Percentiles rank a stretch among this genome's conserved stretches.
Evolutionary conservation across 106 monocot genomes (phyloP).

Genomic region (Dendrobium catenatum): DNA sequence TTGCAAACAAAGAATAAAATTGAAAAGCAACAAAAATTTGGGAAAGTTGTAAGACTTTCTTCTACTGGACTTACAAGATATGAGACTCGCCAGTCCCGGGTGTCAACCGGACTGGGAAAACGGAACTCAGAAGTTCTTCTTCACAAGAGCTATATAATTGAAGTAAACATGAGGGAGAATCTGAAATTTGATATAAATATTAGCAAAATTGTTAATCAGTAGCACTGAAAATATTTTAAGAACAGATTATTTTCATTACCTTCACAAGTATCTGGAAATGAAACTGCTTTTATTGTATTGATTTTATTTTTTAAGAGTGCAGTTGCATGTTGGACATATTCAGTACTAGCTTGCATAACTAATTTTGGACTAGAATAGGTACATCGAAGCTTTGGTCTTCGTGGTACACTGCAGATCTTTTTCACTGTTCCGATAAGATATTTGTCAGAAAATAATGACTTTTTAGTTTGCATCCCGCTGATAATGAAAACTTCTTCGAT

Average conservation of each 20-base stretch:
- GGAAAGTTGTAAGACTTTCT: background rate
- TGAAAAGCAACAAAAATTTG: background rate
- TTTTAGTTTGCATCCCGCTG: background rate
- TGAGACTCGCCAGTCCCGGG: conserved; percentile 68
- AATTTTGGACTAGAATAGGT: conserved; percentile 44
- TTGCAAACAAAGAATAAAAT: background rate
- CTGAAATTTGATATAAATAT: conserved; percentile 23
- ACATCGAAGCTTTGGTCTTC: conserved; percentile 46
- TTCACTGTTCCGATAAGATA: conserved; percentile 41
- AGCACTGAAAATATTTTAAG: background rate
- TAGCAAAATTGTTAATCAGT: background rate
- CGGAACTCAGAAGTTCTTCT: conserved; percentile 22
- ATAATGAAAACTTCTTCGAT: too few species aligned
- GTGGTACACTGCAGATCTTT: conserved; percentile 45
- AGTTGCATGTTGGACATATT: conserved; percentile 63
- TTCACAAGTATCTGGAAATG: conserved; percentile 41
- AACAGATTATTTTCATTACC: conserved; percentile 23
- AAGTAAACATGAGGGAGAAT: conserved; percentile 48
- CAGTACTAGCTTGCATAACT: conserved; percentile 52
- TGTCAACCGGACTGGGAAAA: conserved; percentile 34
- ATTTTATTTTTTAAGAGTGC: conserved; percentile 52
- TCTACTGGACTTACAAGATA: conserved; percentile 50
- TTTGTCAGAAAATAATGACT: background rate
- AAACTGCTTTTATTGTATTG: conserved; percentile 42
- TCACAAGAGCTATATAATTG: conserved; percentile 49